Percentiles rank a stretch among this genome's conserved stretches.
phyloP scores from a whole-genome alignment of 371 early-diverging fungal species.

The Syncephalastrum racemosum region DNA sequence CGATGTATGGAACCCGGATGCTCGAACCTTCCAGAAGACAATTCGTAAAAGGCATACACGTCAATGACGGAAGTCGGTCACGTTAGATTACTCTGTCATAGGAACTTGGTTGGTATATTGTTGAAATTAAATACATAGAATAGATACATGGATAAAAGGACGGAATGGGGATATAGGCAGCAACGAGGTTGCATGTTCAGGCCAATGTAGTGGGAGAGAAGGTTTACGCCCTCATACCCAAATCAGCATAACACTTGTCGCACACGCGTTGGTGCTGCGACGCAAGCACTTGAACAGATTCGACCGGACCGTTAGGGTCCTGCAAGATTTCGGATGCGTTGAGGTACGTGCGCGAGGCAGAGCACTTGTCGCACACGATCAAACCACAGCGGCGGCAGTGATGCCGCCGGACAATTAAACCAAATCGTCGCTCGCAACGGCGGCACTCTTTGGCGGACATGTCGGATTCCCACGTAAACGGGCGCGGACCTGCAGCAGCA shows the following conservation, averaged over 20 bases:
- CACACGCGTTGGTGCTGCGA: constrained; percentile 61
- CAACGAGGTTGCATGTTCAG: too few relatives aligned
- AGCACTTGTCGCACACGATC: constrained; percentile 77
- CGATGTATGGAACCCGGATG: too few relatives aligned
- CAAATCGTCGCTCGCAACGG: constrained; percentile 67
- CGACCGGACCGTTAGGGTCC: constrained; percentile 39
- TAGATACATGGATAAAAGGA: not conserved
- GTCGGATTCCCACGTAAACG: constrained; percentile 74
- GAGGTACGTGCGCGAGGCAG: constrained; percentile 55
- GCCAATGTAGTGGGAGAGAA: not conserved
- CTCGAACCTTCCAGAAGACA: too few relatives aligned
- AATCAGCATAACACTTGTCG: constrained; percentile 50
- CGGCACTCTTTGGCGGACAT: constrained; percentile 63
- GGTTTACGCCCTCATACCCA: constrained; percentile 22
- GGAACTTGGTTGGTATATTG: too few relatives aligned
- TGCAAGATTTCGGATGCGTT: constrained; percentile 51
- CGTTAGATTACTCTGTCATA: too few relatives aligned
- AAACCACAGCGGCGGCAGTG: constrained; percentile 89
- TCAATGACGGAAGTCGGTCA: too few relatives aligned
- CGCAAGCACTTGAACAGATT: constrained; percentile 30
- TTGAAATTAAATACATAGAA: too few relatives aligned
- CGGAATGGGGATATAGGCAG: too few relatives aligned
- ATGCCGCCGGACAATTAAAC: constrained; percentile 67
- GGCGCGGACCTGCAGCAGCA: constrained; percentile 13
- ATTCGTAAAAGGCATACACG: too few relatives aligned